Evolutionary conservation across 305 asterid genomes (phyloP).

Genomic region (Euphrasia arctica): DNA sequence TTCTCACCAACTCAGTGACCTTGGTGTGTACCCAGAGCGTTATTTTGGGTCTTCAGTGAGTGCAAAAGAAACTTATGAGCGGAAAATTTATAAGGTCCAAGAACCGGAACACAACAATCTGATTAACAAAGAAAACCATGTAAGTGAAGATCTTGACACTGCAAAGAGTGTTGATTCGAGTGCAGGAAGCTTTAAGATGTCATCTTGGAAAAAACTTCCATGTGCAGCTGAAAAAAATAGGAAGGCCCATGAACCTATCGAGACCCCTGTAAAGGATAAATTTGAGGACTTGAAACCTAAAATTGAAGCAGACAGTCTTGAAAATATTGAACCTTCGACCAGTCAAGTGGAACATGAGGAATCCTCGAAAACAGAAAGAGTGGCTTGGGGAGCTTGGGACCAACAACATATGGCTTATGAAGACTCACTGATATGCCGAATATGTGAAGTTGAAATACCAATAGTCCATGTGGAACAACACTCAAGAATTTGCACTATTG

Average conservation of each 20-base stretch:
- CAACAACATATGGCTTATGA: conserved; percentile 72
- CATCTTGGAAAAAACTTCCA: conserved; percentile 98
- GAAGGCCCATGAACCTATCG: conserved; percentile 47
- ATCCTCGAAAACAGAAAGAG: conserved; percentile 45
- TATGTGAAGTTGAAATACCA: conserved; percentile 99
- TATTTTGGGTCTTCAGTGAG: conserved; percentile 30
- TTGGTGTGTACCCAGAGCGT: conserved; percentile 80
- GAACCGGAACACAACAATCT: conserved; percentile 39
- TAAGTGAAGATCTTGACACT: conserved; percentile 58
- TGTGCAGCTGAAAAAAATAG: conserved; percentile 65
- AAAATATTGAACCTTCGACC: conserved; percentile 37
- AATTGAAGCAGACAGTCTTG: conserved; percentile 40
- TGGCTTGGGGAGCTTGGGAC: conserved; percentile 76
- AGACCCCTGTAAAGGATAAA: conserved; percentile 44
- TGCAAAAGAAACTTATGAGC: conserved; percentile 36
- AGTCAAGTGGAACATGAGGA: conserved; percentile 44
- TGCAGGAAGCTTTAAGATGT: conserved; percentile 78
- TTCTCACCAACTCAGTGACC: conserved; percentile 84
- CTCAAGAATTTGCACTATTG: conserved; percentile 94
- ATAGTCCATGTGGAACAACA: conserved; percentile 89
- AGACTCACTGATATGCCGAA: conserved; percentile 92
- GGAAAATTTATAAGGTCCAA: conserved; percentile 33
- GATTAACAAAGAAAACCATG: conserved; percentile 39
- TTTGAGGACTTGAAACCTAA: conserved; percentile 38
- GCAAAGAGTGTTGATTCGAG: conserved; percentile 72